A percentile compares a stretch with the other conserved stretches of the same genome.
phyloP scores from a whole-genome alignment of 495 filamentous ascomycete species.

The Lineolata rhizophorae region DNA sequence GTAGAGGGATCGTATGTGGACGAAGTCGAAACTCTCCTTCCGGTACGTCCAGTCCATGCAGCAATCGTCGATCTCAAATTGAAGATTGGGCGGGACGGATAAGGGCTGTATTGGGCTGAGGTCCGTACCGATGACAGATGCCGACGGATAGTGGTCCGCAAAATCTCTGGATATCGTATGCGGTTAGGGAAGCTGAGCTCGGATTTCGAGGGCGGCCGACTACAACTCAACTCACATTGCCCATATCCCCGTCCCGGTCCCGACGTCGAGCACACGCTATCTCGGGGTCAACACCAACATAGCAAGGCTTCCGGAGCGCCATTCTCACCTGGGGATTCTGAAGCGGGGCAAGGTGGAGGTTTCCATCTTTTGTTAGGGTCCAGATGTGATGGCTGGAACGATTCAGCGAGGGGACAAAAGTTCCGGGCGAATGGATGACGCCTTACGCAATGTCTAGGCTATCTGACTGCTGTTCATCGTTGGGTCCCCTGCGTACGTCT shows the following conservation, averaged over 20 bases:
- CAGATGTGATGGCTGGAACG: slow-evolving; percentile 18
- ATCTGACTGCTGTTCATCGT: slow-evolving; percentile 18
- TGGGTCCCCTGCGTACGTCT: slow-evolving; percentile 9
- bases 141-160: not conserved
- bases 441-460: slow-evolving; percentile 14
- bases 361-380: slow-evolving; percentile 11
- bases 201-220: too few relatives aligned
- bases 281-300: too few relatives aligned
- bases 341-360: slow-evolving; percentile 14
- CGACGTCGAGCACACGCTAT: slow-evolving; percentile 2
- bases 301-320: too few relatives aligned
- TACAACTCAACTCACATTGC: too few relatives aligned
- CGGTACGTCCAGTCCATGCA: slow-evolving; percentile 26
- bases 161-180: slow-evolving; percentile 3
- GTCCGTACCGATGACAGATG: slow-evolving; percentile 1
- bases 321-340: slow-evolving; percentile 5
- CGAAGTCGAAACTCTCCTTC: slow-evolving; percentile 14
- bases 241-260: slow-evolving; percentile 7
- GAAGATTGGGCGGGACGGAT: slow-evolving; percentile 21
- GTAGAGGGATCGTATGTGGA: slow-evolving; percentile 12
- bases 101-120: slow-evolving; percentile 1
- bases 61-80: slow-evolving; percentile 35
- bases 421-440: too few relatives aligned
- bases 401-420: too few relatives aligned
- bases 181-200: too few relatives aligned